phyloP scores from a whole-genome alignment of 345 rosid genomes.

The Arabidopsis suecica region DNA sequence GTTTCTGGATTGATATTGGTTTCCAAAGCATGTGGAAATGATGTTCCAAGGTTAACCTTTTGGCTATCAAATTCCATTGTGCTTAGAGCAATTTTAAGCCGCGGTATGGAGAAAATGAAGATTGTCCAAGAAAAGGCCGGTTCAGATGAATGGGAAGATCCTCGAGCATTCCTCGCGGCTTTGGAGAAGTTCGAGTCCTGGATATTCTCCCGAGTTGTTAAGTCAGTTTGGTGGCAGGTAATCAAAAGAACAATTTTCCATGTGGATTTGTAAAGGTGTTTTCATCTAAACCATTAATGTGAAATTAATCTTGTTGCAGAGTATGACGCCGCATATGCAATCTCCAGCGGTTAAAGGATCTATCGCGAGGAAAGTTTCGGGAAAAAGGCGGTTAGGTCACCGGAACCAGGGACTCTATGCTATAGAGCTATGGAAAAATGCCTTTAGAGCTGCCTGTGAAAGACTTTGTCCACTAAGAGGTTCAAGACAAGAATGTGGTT shows the following conservation, averaged over 20 bases:
- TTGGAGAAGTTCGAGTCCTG: conserved; percentile 87
- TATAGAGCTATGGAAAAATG: conserved; percentile 88
- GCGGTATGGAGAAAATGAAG: conserved; percentile 49
- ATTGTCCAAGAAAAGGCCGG: conserved; percentile 25
- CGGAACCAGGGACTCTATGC: conserved; percentile 72
- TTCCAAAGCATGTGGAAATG: conserved; percentile 93
- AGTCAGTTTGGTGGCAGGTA: conserved; percentile 99
- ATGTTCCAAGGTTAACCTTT: conserved; percentile 92
- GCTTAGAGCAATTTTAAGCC: conserved; percentile 69
- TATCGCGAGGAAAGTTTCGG: conserved; percentile 57
- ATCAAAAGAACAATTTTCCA: neutral
- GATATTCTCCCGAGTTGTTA: conserved; percentile 85
- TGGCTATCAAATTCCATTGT: conserved; percentile 89
- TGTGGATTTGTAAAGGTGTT: conserved; percentile 5
- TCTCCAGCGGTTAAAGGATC: conserved; percentile 68
- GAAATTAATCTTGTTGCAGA: conserved; percentile 50
- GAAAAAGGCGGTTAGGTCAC: conserved; percentile 61
- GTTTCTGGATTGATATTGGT: conserved; percentile 87
- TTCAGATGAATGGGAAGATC: conserved; percentile 69
- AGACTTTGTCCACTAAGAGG: conserved; percentile 90
- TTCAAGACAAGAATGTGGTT: conserved; percentile 85
- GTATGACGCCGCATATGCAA: conserved; percentile 91
- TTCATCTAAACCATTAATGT: neutral
- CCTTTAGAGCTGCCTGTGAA: conserved; percentile 87
- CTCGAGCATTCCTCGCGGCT: conserved; percentile 58